phyloP scores from a whole-genome alignment of 805 yeast genomes.

The Ogataea salicorniae region DNA sequence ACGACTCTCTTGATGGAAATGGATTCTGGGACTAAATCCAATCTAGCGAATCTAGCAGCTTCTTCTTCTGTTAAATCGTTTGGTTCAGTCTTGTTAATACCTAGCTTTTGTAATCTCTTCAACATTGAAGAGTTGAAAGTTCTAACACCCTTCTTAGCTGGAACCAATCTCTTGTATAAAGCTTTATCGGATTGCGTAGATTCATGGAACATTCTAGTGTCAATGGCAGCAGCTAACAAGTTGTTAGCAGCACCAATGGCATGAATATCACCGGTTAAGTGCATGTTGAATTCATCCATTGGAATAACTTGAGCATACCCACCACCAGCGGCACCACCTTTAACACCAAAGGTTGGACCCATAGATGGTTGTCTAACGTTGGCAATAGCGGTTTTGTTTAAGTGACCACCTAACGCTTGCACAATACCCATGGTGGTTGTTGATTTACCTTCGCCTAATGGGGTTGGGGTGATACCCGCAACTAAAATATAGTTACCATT shows the following conservation, averaged over 20 bases:
- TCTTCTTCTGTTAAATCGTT: conserved; percentile 70
- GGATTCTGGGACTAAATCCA: conserved; percentile 73
- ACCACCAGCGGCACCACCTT: conserved; percentile 92
- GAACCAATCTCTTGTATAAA: conserved; percentile 69
- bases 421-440: conserved; percentile 81
- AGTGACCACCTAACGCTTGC: conserved; percentile 75
- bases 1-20: conserved; percentile 82
- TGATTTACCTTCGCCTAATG: conserved; percentile 81
- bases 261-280: conserved; percentile 81
- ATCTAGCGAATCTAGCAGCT: conserved; percentile 55
- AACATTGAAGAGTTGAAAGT: conserved; percentile 64
- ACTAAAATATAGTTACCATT: conserved; percentile 73
- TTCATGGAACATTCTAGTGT: conserved; percentile 83
- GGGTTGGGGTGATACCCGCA: conserved; percentile 84
- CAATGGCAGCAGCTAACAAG: conserved; percentile 78
- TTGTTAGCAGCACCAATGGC: conserved; percentile 82
- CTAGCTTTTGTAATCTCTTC: conserved; percentile 60
- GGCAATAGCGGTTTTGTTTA: conserved; percentile 64
- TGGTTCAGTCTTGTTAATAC: conserved; percentile 66
- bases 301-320: conserved; percentile 86
- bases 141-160: conserved; percentile 66
- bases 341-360: conserved; percentile 87
- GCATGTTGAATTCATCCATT: conserved; percentile 86
- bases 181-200: conserved; percentile 67
- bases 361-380: conserved; percentile 83